phyloP scores from a whole-genome alignment of 495 filamentous ascomycete genomes.

The Neurospora sp. region DNA sequence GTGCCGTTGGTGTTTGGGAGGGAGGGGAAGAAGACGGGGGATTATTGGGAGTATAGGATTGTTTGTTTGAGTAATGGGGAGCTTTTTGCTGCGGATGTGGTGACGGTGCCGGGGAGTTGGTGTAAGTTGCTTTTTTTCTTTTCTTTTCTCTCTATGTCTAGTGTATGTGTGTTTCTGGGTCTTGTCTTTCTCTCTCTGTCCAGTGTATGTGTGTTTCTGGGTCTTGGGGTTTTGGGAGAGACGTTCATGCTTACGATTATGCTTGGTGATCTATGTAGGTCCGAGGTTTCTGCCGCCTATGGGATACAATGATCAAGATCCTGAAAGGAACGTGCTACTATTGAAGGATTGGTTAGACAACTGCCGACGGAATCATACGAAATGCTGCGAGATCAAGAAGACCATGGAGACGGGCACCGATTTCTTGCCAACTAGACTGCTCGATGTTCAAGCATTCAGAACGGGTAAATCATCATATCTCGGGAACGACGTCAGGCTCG shows the following conservation, averaged over 20 bases:
- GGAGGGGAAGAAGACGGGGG: neutral
- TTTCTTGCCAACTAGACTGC: neutral
- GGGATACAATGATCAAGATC: neutral
- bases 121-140: neutral
- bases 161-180: neutral
- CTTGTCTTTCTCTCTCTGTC: neutral
- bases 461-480: neutral
- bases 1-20: neutral
- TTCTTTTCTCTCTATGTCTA: neutral
- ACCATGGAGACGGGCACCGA: neutral
- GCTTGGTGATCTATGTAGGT: neutral
- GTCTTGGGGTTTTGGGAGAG: neutral
- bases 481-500: neutral
- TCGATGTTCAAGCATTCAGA: neutral
- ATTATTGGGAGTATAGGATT: neutral
- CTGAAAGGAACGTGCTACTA: neutral
- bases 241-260: neutral
- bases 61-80: neutral
- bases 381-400: neutral
- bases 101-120: neutral
- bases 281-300: rapidly evolving
- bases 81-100: rapidly evolving
- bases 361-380: neutral
- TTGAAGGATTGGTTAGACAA: neutral
- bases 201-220: neutral